Conservation (phyloP, 495 filamentous ascomycete species). For the Jackrogersella multiformis region DNA sequence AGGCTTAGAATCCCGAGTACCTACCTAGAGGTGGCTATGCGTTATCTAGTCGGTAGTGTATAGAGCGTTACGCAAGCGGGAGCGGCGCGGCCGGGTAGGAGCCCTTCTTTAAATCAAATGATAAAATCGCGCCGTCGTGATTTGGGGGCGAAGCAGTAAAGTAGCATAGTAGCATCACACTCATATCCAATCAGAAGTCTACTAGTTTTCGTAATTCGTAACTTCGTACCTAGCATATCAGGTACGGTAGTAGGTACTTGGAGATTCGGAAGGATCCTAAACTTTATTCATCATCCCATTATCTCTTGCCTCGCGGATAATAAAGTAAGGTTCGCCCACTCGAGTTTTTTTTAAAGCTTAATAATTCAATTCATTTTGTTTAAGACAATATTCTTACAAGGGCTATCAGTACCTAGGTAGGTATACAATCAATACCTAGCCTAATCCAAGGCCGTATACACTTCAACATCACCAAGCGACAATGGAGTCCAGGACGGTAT, state of each 20-base stretch:
- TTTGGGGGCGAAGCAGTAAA: not conserved
- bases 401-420: not conserved
- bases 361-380: too few relatives aligned
- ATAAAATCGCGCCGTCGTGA: not conserved
- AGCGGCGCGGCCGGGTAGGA: conserved; percentile 27
- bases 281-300: not conserved
- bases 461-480: conserved; percentile 10
- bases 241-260: too few relatives aligned
- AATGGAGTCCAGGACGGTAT: conserved; percentile 36
- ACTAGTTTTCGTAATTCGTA: conserved; percentile 16
- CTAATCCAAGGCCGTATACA: too few relatives aligned
- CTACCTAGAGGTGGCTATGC: too few relatives aligned
- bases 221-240: conserved; percentile 4
- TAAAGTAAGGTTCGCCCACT: not conserved
- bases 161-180: conserved; percentile 9
- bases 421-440: too few relatives aligned
- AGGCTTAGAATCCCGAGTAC: too few relatives aligned
- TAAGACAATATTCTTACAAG: too few relatives aligned
- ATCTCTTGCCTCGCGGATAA: not conserved
- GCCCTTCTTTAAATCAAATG: conserved; percentile 5
- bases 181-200: conserved; percentile 27
- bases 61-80: conserved; percentile 22
- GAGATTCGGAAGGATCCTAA: conserved; percentile 29
- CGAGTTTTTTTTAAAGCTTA: not conserved
- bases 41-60: not conserved